Conservation (phyloP, 192 early-diverging fungal species). For the Funneliformis mosseae region DNA sequence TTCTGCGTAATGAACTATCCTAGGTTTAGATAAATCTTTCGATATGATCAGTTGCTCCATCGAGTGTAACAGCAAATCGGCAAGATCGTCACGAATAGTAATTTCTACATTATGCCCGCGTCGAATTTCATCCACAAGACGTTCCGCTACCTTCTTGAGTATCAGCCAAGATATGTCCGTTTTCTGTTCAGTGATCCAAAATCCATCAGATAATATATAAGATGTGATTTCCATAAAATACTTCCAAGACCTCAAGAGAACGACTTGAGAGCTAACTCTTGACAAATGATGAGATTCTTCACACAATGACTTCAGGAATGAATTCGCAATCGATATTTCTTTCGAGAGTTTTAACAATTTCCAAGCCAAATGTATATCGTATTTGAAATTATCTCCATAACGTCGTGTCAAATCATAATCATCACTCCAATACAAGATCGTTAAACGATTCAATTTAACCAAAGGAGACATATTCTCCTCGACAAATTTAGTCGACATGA, state of each 20-base stretch:
- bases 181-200: slow-evolving; percentile 20
- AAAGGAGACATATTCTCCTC: background rate
- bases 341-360: background rate
- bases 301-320: background rate
- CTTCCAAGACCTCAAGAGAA: slow-evolving; percentile 40
- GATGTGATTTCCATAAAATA: slow-evolving; percentile 39
- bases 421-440: slow-evolving; percentile 30
- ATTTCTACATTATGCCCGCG: background rate
- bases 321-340: background rate
- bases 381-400: slow-evolving; percentile 43
- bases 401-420: slow-evolving; percentile 33
- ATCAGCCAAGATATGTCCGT: slow-evolving; percentile 5
- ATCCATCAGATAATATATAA: background rate
- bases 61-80: slow-evolving; percentile 7
- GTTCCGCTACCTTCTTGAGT: background rate
- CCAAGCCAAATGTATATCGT: slow-evolving; percentile 41
- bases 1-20: slow-evolving; percentile 9
- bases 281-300: slow-evolving; percentile 39
- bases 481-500: no score
- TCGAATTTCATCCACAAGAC: slow-evolving; percentile 19
- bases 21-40: background rate
- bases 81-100: slow-evolving; percentile 25
- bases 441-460: background rate
- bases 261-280: slow-evolving; percentile 35
- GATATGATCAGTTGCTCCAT: slow-evolving; percentile 14